Percentiles rank a stretch among this genome's conserved stretches.
Evolutionary conservation across 805 yeast species (phyloP).

Genomic region (Ogataea neopini): DNA sequence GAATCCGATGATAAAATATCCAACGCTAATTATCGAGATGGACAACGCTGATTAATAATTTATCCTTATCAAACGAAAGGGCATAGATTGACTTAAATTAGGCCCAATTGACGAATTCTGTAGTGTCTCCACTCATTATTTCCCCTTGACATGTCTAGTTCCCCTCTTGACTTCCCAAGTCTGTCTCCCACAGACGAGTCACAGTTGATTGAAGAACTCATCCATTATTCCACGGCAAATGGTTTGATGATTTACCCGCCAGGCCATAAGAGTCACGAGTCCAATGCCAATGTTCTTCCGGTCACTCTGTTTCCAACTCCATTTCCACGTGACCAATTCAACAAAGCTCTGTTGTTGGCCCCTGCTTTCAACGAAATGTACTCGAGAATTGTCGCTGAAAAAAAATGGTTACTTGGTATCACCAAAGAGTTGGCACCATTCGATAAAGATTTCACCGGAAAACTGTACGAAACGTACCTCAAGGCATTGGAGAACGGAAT

Average conservation of each 20-base stretch:
- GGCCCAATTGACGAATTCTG: too few relatives aligned
- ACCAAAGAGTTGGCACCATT: slow-evolving; percentile 53
- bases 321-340: slow-evolving; percentile 67
- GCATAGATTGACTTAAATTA: too few relatives aligned
- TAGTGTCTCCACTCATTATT: slow-evolving; percentile 8
- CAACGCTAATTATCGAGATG: neutral
- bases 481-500: slow-evolving; percentile 50
- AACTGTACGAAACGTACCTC: slow-evolving; percentile 60
- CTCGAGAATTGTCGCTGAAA: slow-evolving; percentile 59
- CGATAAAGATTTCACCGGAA: slow-evolving; percentile 82
- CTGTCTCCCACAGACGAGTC: slow-evolving; percentile 11
- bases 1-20: neutral
- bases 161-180: slow-evolving; percentile 18
- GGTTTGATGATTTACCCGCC: slow-evolving; percentile 85
- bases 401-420: slow-evolving; percentile 62
- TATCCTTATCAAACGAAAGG: too few relatives aligned
- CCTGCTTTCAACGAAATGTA: slow-evolving; percentile 71
- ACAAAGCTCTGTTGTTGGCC: slow-evolving; percentile 67
- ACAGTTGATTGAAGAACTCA: slow-evolving; percentile 33
- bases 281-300: slow-evolving; percentile 70
- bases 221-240: slow-evolving; percentile 77
- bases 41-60: neutral
- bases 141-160: too few relatives aligned
- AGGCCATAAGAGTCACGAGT: slow-evolving; percentile 43
- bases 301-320: slow-evolving; percentile 91